phyloP scores from a whole-genome alignment of 2,329 filamentous ascomycete species.

The Colletotrichum destructivum region DNA sequence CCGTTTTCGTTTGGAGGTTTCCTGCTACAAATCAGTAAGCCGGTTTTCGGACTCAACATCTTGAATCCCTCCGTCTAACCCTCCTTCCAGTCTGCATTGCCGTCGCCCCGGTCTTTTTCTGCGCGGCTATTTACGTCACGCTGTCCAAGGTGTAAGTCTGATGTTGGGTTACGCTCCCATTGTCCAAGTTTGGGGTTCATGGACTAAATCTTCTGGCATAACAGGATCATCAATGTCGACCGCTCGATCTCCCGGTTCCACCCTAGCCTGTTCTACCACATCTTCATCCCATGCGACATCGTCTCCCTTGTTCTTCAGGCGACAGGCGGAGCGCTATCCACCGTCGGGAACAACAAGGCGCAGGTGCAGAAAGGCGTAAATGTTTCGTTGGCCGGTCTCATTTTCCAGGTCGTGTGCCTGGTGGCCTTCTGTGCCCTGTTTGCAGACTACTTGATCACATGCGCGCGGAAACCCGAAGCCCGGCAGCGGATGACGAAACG shows the following conservation, averaged over 20 bases:
- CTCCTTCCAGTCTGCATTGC: conserved; percentile 53
- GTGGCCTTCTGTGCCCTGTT: conserved; percentile 61
- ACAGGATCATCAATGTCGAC: conserved; percentile 47
- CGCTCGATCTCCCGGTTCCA: conserved; percentile 48
- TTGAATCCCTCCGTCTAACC: neutral
- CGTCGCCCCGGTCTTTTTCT: conserved; percentile 48
- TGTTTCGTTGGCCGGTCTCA: conserved; percentile 65
- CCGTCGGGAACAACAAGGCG: conserved; percentile 43
- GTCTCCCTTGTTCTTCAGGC: conserved; percentile 68
- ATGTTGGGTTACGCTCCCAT: conserved; percentile 45
- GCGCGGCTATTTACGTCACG: conserved; percentile 50
- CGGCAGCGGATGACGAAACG: conserved; percentile 49
- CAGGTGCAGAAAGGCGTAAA: conserved; percentile 57
- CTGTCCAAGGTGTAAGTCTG: conserved; percentile 39
- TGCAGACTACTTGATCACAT: conserved; percentile 56
- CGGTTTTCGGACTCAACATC: too few relatives aligned
- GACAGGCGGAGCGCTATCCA: conserved; percentile 63
- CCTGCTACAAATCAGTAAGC: conserved; percentile 71
- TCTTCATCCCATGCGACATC: conserved; percentile 66
- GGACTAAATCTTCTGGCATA: neutral
- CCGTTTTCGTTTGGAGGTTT: conserved; percentile 72
- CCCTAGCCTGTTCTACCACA: conserved; percentile 51
- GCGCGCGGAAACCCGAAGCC: conserved; percentile 43
- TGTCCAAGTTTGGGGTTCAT: neutral
- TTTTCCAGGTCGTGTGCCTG: conserved; percentile 67